phyloP scores from a whole-genome alignment of 192 early-diverging fungal species.

The Chytriomyces sp. region DNA sequence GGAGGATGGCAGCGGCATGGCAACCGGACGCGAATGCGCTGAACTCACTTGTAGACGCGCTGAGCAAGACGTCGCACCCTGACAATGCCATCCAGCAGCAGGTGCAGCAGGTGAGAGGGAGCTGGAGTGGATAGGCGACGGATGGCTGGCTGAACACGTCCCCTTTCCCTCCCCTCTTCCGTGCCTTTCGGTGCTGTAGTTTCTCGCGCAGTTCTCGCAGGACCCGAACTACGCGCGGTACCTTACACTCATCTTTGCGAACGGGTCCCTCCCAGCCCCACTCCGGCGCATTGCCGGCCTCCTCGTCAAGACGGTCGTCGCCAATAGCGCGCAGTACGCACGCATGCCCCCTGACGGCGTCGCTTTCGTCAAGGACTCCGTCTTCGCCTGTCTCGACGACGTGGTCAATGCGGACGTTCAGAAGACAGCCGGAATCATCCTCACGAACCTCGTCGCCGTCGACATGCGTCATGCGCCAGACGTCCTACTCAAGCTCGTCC shows the following conservation, averaged over 20 bases:
- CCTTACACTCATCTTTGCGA: constrained; percentile 83
- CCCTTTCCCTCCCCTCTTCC: neutral
- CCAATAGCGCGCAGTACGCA: constrained; percentile 41
- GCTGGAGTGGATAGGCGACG: neutral
- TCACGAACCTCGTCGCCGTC: constrained; percentile 81
- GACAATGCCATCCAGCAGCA: constrained; percentile 44
- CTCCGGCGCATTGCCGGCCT: constrained; percentile 82
- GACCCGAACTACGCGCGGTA: constrained; percentile 89
- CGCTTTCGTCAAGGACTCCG: constrained; percentile 29
- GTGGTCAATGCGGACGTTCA: constrained; percentile 71
- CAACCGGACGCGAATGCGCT: constrained; percentile 38
- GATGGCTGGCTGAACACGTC: neutral
- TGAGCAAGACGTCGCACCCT: constrained; percentile 27
- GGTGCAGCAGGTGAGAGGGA: constrained; percentile 33
- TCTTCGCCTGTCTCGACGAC: constrained; percentile 60
- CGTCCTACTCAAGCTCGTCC: constrained; percentile 75
- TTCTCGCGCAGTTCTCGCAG: constrained; percentile 34
- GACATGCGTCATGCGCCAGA: constrained; percentile 81
- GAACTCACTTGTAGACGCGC: constrained; percentile 37
- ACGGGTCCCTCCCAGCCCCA: constrained; percentile 59
- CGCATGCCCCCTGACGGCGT: constrained; percentile 51
- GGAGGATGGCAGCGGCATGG: constrained; percentile 23
- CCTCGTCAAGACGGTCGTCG: constrained; percentile 51
- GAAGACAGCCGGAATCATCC: constrained; percentile 81
- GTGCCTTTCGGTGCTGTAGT: constrained; percentile 20